Evolutionary conservation across 2,329 filamentous ascomycete genomes (phyloP), one percentile per base, ranked within the genome.

Genomic region (Stachybotrys echinatus): DNA sequence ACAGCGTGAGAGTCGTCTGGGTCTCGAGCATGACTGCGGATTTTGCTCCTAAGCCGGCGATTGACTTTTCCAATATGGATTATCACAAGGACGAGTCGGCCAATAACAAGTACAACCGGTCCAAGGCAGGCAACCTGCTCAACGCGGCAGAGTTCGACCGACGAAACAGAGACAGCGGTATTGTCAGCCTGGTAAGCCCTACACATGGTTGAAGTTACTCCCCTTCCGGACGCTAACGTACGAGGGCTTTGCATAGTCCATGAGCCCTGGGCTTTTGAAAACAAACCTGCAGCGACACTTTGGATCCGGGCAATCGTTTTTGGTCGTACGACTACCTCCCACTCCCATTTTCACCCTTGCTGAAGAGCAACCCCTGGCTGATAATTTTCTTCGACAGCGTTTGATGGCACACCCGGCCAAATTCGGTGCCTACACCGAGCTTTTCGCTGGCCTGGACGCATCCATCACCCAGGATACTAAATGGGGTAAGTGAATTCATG

Each of bases 361-460:
- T n/a, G n/a, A n/a, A n/a, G n/a, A n/a, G n/a, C n/a, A n/a, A n/a
- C n/a, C n/a, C n/a, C n/a, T n/a, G n/a, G n/a, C n/a, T n/a, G 12
- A 5, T n/a, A 19, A n/a, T 5, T 6, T n/a, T 19, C 20, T n/a
- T n/a, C n/a, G n/a, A n/a, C n/a, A n/a, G 44, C 34, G 37, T 34
- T 19, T 50, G 39, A 45, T 52, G 19, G 23, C 19, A 7, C 49
- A 59, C 44, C 58, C 60, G 12, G 12, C 55, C 2, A 48, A 63
- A 20, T 54, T 64, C 34, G 74, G 73, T 2, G 72, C 71, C 1
- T 75, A 73, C 52, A 74, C 74, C 0, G 66, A 73, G 52, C 55
- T 77, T 1, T 77, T 66, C 52, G 68, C 72, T 2, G 72, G 65
- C 0, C 57, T 71, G 18, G 23, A 46, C 27, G 17, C 23, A 12